Base-by-base conservation (phyloP, 2,329 filamentous ascomycete species). In the Penicillium griseofulvum region DNA sequence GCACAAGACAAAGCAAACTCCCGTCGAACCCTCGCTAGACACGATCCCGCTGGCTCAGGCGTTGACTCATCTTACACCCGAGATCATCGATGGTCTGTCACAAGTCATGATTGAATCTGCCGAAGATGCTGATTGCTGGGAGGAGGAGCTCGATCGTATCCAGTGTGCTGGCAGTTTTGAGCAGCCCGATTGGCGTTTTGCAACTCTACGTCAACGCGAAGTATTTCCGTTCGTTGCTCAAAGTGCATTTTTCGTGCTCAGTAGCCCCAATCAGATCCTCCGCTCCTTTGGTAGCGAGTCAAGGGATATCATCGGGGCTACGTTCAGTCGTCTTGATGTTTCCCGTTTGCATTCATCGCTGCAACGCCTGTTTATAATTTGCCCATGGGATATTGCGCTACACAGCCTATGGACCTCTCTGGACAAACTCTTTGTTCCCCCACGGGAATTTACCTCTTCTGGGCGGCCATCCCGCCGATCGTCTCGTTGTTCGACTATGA, bases 161-260 rank as follows among this genome's bases (percentile, higher is more conserved):
- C 69, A 76, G 43, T 64, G 56, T 5, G 64, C 65, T 43, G 74
- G 74, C 10, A 71, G 64, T 38, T 70, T 71, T 38, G 73, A 76
- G 10, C 67, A 70, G 28, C 67, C 68, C 6, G 69, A 74, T 28
- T 75, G 72, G 72, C 63, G 59, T 41, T 71, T 68, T 62, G 71
- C 74, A 42, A 73, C 72, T n/a, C 52, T 57, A 37, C 64, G 65
- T 5, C 74, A 76, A 54, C 71, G 71, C 17, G 61, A 71, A 41
- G 68, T 65, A 16, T 76, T 74, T 48, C 65, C 72, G 5, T 79
- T 78, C 56, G 56, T 78, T 48, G 67, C 71, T 8, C 78, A 79
- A 56, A 78, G 76, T 51, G 68, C 78, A 1, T 75, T 72, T 54
- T 80, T 74, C 56, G 69, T 75, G 14, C 57, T 80, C 42, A 73